A percentile compares a stretch with the other conserved stretches of the same genome.
Evolutionary conservation across 306 rosid species (phyloP).

Genomic region (Geum urbanum): DNA sequence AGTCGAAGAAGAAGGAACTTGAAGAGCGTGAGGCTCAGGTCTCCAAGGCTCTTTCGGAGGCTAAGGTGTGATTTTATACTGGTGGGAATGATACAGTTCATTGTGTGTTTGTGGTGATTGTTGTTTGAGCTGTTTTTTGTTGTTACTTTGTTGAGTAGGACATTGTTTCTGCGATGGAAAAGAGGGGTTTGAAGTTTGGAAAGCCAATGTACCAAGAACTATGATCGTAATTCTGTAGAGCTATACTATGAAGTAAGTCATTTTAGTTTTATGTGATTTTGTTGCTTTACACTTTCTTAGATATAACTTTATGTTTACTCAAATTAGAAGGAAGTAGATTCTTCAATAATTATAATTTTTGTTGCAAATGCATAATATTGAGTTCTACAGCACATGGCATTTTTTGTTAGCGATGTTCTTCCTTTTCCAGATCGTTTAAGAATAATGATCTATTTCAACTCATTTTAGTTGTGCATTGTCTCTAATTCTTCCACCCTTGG

Average conservation of each 20-base stretch:
- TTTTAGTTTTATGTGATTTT: constrained; percentile 4
- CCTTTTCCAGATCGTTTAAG: neutral
- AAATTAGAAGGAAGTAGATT: neutral
- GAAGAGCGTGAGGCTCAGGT: constrained; percentile 67
- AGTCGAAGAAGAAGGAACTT: constrained; percentile 47
- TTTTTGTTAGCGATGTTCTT: neutral
- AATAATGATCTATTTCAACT: neutral
- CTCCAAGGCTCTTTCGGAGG: constrained; percentile 55
- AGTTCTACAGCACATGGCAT: neutral
- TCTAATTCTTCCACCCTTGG: constrained; percentile 18
- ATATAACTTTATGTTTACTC: neutral
- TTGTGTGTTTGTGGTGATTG: constrained; percentile 12
- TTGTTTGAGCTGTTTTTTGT: constrained; percentile 16
- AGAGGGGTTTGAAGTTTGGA: constrained; percentile 75
- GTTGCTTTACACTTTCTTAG: constrained; percentile 11
- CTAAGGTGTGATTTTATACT: constrained; percentile 48
- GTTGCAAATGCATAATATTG: no score
- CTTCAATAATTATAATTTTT: neutral
- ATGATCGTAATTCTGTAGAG: constrained; percentile 62
- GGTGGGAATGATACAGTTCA: neutral
- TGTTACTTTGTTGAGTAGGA: constrained; percentile 44
- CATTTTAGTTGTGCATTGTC: neutral
- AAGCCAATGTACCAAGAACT: constrained; percentile 67
- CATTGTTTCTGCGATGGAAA: constrained; percentile 56
- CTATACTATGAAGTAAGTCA: constrained; percentile 72